Conservation (phyloP, 2,329 filamentous ascomycete species). For the Ceratocystis lukuohia region DNA sequence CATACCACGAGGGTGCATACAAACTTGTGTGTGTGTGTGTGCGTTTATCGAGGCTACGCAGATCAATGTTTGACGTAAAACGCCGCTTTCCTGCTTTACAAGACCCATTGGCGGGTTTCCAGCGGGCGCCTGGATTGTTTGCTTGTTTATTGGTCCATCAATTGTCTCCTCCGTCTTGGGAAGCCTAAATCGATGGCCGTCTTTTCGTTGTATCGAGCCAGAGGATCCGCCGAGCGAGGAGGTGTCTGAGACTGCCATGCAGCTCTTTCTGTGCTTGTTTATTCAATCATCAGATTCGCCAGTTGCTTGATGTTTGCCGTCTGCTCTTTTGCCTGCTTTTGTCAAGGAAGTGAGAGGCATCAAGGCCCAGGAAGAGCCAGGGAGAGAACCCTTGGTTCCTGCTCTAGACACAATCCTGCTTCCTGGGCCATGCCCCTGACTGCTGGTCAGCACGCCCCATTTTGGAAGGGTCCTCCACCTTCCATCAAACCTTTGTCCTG, state of each 20-base stretch:
- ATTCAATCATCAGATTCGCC: background rate
- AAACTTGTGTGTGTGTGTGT: background rate
- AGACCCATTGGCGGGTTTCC: background rate
- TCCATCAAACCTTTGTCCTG: constrained; percentile 3
- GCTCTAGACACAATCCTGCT: constrained; percentile 4
- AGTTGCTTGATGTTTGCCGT: background rate
- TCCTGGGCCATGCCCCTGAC: background rate
- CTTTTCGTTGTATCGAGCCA: background rate
- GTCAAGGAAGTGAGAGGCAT: background rate
- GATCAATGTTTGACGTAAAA: constrained; percentile 4
- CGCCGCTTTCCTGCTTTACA: background rate
- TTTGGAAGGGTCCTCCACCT: constrained; percentile 5
- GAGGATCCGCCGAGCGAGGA: background rate
- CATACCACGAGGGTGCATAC: too few species aligned
- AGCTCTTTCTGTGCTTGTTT: background rate
- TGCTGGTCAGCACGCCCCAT: background rate
- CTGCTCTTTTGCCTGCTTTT: background rate
- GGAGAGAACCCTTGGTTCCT: constrained; percentile 3
- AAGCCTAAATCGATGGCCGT: background rate
- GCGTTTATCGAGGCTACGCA: background rate
- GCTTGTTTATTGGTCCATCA: background rate
- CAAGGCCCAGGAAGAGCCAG: background rate
- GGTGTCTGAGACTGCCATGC: background rate
- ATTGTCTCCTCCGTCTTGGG: background rate
- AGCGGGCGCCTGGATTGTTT: background rate